A percentile compares a stretch with the other conserved stretches of the same genome.
phyloP scores from a whole-genome alignment of 768 basidiomycete genomes.

The Auricularia cornea region DNA sequence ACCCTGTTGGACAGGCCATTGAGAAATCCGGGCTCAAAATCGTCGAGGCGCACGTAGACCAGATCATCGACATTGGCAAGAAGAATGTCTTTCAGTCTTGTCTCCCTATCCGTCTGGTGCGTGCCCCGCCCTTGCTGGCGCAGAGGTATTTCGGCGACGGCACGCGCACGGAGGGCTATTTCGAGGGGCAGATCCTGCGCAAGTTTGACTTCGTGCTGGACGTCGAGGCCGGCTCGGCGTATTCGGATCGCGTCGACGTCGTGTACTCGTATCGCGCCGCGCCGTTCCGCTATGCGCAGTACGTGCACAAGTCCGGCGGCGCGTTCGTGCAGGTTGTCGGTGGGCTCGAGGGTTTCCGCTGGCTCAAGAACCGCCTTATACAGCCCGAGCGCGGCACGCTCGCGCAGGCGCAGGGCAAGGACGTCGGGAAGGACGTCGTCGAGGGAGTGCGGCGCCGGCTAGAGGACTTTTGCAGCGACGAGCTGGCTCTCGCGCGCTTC shows the following conservation, averaged over 20 bases:
- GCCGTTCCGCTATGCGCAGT: constrained; percentile 77
- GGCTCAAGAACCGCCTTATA: constrained; percentile 83
- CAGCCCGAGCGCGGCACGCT: constrained; percentile 43
- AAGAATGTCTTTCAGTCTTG: constrained; percentile 90
- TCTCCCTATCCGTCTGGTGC: constrained; percentile 68
- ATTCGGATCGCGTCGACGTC: constrained; percentile 75
- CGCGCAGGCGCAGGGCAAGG: constrained; percentile 40
- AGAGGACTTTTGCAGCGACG: constrained; percentile 57
- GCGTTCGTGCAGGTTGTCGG: constrained; percentile 87
- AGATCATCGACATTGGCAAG: constrained; percentile 78
- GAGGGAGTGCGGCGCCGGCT: constrained; percentile 55
- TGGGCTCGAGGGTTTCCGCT: constrained; percentile 71
- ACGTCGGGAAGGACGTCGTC: constrained; percentile 48
- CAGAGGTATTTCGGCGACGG: constrained; percentile 62
- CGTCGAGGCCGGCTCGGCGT: constrained; percentile 67
- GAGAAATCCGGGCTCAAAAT: constrained; percentile 87
- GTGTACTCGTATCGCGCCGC: constrained; percentile 83
- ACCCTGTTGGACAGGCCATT: constrained; percentile 33
- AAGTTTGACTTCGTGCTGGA: constrained; percentile 79
- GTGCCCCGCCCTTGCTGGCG: constrained; percentile 63
- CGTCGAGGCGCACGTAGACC: constrained; percentile 88
- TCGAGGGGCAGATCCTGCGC: constrained; percentile 70
- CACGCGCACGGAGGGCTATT: constrained; percentile 56
- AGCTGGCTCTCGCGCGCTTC: constrained; percentile 45
- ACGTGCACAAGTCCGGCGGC: constrained; percentile 82